Percentiles rank a stretch among this genome's conserved stretches.
Evolutionary conservation across 1,139 yeast genomes (phyloP).

Genomic region (Scheffersomyces quercinus): DNA sequence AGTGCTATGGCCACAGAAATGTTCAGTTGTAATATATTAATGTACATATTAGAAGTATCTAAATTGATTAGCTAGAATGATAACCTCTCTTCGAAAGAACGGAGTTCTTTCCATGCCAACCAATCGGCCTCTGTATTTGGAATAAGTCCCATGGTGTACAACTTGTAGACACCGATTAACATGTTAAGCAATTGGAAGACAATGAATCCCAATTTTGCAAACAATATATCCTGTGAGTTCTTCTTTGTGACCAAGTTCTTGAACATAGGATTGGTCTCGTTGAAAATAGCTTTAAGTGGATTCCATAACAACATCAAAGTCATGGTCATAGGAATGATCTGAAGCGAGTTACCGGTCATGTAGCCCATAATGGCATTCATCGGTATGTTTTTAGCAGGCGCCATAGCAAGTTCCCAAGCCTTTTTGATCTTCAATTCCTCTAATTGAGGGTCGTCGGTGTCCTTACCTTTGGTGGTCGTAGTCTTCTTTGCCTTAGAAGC

Average conservation of each 20-base stretch:
- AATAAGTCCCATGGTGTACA: conserved; percentile 84
- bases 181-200: conserved; percentile 65
- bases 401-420: conserved; percentile 85
- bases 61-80: not conserved
- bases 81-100: conserved; percentile 31
- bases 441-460: conserved; percentile 15
- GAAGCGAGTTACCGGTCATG: conserved; percentile 90
- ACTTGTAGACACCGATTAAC: conserved; percentile 80
- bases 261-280: conserved; percentile 51
- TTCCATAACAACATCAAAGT: conserved; percentile 79
- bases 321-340: conserved; percentile 89
- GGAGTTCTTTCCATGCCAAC: conserved; percentile 74
- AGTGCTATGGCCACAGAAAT: too few relatives aligned
- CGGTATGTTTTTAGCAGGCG: conserved; percentile 84
- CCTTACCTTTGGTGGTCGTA: conserved; percentile 5
- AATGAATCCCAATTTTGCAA: conserved; percentile 42
- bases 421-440: conserved; percentile 54
- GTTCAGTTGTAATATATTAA: too few relatives aligned
- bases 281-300: conserved; percentile 72
- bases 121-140: conserved; percentile 90
- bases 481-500: conserved; percentile 6
- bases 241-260: conserved; percentile 34
- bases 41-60: too few relatives aligned
- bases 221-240: conserved; percentile 42
- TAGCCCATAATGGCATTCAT: conserved; percentile 90